These are phyloP conservation scores for Parmales sp. DNA, from an alignment of 108 stramenopile species.

Conservation along the genomic window DNA sequence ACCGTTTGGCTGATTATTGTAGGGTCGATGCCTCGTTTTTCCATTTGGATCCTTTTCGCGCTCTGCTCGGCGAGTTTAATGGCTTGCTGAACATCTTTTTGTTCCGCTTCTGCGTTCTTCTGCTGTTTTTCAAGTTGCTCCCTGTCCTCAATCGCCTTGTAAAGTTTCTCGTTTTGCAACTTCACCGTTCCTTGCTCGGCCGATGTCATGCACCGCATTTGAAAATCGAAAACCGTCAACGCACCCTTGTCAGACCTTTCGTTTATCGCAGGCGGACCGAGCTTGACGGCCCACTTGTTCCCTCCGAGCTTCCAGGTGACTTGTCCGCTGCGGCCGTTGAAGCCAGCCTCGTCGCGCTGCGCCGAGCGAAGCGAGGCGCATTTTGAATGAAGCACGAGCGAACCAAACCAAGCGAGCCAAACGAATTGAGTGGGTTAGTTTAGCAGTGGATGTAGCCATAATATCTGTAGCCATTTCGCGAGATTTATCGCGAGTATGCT, in stretches of 20 bases:
- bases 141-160: not conserved
- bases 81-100: not conserved
- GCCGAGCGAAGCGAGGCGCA: no score
- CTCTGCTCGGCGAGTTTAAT: not conserved
- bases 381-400: no score
- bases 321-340: not conserved
- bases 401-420: no score
- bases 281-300: slow-evolving; percentile 1
- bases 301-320: not conserved
- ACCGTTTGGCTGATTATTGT: not conserved
- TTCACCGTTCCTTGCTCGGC: not conserved
- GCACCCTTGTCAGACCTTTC: not conserved
- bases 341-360: not conserved
- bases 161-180: not conserved
- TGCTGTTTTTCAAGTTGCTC: not conserved
- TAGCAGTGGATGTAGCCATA: no score
- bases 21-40: not conserved
- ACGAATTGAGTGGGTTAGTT: no score
- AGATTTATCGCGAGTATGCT: no score
- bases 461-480: no score
- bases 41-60: not conserved
- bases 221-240: not conserved
- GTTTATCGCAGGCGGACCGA: not conserved
- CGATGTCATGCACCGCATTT: not conserved
- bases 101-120: not conserved